Percentiles rank a stretch among this genome's conserved stretches.
Evolutionary conservation across 768 basidiomycete species (phyloP).

Genomic region (Pholiota molesta): DNA sequence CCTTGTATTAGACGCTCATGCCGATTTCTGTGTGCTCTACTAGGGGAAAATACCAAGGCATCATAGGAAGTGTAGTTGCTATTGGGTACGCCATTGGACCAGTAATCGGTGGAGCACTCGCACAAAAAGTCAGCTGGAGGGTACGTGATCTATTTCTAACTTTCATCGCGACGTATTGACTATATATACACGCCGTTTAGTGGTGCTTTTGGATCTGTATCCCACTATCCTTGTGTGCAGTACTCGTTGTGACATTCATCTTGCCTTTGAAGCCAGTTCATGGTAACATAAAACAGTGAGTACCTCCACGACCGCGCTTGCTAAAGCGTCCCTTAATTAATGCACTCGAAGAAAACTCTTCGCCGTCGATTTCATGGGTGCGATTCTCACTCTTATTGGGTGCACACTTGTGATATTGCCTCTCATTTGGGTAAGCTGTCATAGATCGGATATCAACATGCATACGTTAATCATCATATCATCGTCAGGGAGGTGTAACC

Average conservation of each 20-base stretch:
- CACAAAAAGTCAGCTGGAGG: slow-evolving; percentile 65
- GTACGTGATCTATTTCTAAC: slow-evolving; percentile 35
- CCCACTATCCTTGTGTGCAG: slow-evolving; percentile 56
- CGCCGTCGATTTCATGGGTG: slow-evolving; percentile 67
- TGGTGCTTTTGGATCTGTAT: slow-evolving; percentile 82
- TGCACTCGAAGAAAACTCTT: slow-evolving; percentile 53
- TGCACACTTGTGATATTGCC: slow-evolving; percentile 69
- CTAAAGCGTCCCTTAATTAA: not conserved
- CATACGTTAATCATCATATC: not conserved
- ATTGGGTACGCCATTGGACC: slow-evolving; percentile 71
- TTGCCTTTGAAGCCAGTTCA: slow-evolving; percentile 72
- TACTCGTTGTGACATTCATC: slow-evolving; percentile 59
- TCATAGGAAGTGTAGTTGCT: slow-evolving; percentile 59
- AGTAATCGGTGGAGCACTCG: slow-evolving; percentile 65
- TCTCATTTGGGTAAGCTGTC: slow-evolving; percentile 63
- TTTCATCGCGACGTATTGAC: not conserved
- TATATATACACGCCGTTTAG: slow-evolving; percentile 27
- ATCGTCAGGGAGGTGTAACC: slow-evolving; percentile 62
- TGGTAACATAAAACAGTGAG: slow-evolving; percentile 56
- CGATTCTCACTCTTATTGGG: slow-evolving; percentile 57
- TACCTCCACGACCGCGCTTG: not conserved
- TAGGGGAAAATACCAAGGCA: slow-evolving; percentile 80
- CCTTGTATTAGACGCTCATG: not conserved
- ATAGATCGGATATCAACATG: not conserved
- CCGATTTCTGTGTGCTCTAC: slow-evolving; percentile 22